Base-by-base conservation (phyloP, 1,139 yeast genomes). In the Hemisphaericaspora lyxosophila region DNA sequence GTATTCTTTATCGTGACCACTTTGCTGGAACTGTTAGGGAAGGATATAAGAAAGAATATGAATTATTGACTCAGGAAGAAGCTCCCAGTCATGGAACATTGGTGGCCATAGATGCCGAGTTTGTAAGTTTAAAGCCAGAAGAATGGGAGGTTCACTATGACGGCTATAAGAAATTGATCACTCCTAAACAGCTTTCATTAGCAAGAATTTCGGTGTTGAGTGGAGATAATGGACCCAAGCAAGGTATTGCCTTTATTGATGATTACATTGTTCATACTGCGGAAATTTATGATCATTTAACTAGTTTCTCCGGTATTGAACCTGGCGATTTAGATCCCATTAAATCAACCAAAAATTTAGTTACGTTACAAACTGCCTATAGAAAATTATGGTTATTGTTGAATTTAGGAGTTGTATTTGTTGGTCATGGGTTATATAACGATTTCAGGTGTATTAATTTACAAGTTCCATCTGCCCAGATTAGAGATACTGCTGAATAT, bases 61-160 rank as follows among this genome's bases (percentile, higher is more conserved):
- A 77, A 49, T 66, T 85, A 13, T 64, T 88, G 39, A 79, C 89
- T 0, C 60, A 63, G 15, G 72, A 73, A 33, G 92, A 85, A 51
- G 86, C 88, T 0, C 95, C 96, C 2, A 53, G 55, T 18, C 75
- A 82, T 0, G 96, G 96, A 0, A 70, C 87, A 1, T 60, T 89
- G 29, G 82, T 90, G 13, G 98, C 98, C 0, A 84, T 94, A 40
- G 99, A 94, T 67, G 97, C 99, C 0, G 99, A 94, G 59, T 94
- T 94, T 68, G 97, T 94, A 5, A 78, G 83, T 33, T 59, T 90
- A 26, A 79, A 80, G 40, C 87, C 86, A 5, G 97, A 90, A 50
- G 82, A 84, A 47, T 75, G 80, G 31, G 97, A 90, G 53, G 77
- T 92, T 34, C 75, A 81, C 38, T 64, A 59, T 36, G 80, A 78